Percentiles rank a stretch among this genome's conserved stretches.
phyloP scores from a whole-genome alignment of 352 stramenopile species.

The Globisporangium takayamanum region DNA sequence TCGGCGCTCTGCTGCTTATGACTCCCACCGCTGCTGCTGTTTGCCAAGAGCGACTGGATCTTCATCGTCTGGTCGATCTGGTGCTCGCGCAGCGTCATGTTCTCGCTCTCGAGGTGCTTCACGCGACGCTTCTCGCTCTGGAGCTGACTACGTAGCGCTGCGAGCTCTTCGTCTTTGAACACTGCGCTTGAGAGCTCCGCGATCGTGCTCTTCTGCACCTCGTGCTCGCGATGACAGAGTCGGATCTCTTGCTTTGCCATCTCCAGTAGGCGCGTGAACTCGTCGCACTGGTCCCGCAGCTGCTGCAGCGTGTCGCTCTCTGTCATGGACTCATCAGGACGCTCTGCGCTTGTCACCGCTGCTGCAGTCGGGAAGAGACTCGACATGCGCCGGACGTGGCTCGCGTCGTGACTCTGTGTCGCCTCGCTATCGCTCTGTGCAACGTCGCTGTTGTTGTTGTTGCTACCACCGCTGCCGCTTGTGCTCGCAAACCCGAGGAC shows the following conservation, averaged over 20 bases:
- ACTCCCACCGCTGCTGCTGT: constrained; percentile 2
- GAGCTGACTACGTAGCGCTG: constrained; percentile 41
- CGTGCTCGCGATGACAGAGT: constrained; percentile 48
- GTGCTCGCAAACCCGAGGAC: constrained; percentile 5
- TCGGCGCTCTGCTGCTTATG: background rate
- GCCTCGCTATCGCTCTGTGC: too few relatives aligned
- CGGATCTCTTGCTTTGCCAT: constrained; percentile 74
- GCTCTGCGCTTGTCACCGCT: background rate
- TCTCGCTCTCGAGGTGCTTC: constrained; percentile 51
- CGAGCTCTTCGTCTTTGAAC: constrained; percentile 46
- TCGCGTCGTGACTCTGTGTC: background rate
- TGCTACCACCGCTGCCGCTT: background rate
- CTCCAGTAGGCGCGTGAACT: constrained; percentile 46
- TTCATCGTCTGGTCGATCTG: constrained; percentile 46
- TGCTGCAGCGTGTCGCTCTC: constrained; percentile 26
- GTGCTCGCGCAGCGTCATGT: constrained; percentile 37
- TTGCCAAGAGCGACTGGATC: constrained; percentile 34
- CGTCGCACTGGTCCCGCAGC: constrained; percentile 43
- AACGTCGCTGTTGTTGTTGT: background rate
- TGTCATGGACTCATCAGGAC: background rate
- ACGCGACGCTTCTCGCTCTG: constrained; percentile 60
- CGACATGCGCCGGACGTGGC: constrained; percentile 4
- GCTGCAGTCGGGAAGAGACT: constrained; percentile 8
- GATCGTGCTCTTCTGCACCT: constrained; percentile 39
- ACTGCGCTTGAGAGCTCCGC: constrained; percentile 43